phyloP scores from a whole-genome alignment of 163 green algal species.

The Scenedesmus sp. region DNA sequence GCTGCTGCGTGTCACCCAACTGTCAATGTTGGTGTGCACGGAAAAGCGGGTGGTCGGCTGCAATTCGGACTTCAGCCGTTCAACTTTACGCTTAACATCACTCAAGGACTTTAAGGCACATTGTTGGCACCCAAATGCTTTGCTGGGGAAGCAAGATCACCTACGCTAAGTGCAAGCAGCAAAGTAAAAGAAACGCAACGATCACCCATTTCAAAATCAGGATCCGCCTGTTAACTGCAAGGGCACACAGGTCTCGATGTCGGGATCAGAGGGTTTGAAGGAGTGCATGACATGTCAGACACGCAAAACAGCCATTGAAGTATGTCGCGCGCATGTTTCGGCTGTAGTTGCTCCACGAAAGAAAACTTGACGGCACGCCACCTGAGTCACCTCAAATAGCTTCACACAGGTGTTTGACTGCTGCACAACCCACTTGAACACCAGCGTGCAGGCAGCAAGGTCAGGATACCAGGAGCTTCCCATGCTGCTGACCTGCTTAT shows the following conservation, averaged over 20 bases:
- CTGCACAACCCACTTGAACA: not conserved
- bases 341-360: not conserved
- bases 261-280: not conserved
- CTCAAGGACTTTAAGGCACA: not conserved
- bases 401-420: not conserved
- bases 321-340: not conserved
- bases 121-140: not conserved
- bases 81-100: not conserved
- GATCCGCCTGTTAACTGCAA: not conserved
- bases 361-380: not conserved
- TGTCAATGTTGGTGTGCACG: not conserved
- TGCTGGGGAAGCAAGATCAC: not conserved
- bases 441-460: not conserved
- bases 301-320: no score
- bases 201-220: not conserved
- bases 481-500: not conserved
- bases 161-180: not conserved
- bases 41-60: not conserved
- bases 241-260: not conserved
- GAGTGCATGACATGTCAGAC: not conserved
- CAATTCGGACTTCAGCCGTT: not conserved
- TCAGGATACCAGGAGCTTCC: not conserved
- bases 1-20: constrained; percentile 6
- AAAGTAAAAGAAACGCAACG: not conserved
- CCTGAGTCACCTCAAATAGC: not conserved